A percentile compares a stretch with the other conserved stretches of the same genome.
Evolutionary conservation across 108 stramenopile species (phyloP).

Genomic region (Asterionellopsis glacialis): DNA sequence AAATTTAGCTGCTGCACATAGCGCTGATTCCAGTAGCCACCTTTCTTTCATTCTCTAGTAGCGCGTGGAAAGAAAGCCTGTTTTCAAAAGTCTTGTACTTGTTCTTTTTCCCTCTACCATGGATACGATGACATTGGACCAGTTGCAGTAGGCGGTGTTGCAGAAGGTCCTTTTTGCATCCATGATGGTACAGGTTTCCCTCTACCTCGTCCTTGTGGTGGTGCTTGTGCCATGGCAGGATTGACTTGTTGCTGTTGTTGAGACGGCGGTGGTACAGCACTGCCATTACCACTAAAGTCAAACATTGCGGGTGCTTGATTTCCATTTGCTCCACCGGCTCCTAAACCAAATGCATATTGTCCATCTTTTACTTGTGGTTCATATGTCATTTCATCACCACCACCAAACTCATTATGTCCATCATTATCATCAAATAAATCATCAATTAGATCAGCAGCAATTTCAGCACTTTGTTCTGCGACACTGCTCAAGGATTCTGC

Average conservation of each 20-base stretch:
- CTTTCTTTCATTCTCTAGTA: no score
- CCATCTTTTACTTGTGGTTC: not conserved
- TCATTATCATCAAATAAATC: slow-evolving; percentile 7
- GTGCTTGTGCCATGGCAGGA: not conserved
- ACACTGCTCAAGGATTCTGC: slow-evolving; percentile 3
- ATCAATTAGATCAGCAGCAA: slow-evolving; percentile 13
- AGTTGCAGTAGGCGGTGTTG: no score
- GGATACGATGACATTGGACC: no score
- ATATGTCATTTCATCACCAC: not conserved
- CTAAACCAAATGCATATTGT: not conserved
- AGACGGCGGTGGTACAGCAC: not conserved
- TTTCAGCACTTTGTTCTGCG: slow-evolving; percentile 5
- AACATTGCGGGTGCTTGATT: no score
- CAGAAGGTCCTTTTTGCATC: slow-evolving; percentile 19
- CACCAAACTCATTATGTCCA: not conserved
- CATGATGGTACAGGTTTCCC: slow-evolving; percentile 28
- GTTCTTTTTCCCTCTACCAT: no score
- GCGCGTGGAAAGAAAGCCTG: no score
- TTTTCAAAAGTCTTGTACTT: no score
- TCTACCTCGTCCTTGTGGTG: slow-evolving; percentile 22
- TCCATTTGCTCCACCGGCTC: not conserved
- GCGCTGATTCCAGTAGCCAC: no score
- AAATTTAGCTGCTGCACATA: no score
- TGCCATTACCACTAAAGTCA: not conserved
- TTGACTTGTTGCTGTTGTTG: not conserved